Evolutionary conservation across 495 filamentous ascomycete species (phyloP).

Genomic region (Entonaema liquescens): DNA sequence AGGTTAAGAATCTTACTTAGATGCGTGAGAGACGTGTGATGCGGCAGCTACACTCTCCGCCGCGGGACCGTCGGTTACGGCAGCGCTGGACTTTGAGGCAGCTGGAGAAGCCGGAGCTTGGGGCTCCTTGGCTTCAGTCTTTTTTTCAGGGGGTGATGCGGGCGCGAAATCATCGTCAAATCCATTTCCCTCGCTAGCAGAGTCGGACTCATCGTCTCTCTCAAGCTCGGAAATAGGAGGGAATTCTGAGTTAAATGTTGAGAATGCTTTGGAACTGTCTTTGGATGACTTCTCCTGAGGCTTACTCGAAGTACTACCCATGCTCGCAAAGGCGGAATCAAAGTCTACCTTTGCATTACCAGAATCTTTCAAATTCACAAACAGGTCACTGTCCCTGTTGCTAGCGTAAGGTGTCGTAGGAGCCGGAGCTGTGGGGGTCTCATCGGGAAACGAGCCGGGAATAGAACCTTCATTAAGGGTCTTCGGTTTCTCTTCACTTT

Average conservation of each 20-base stretch:
- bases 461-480: constrained; percentile 48
- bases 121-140: constrained; percentile 43
- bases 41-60: constrained; percentile 32
- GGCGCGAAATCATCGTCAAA: constrained; percentile 94
- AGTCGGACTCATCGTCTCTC: constrained; percentile 80
- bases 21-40: constrained; percentile 40
- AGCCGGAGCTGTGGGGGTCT: constrained; percentile 56
- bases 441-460: constrained; percentile 68
- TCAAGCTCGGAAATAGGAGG: constrained; percentile 90
- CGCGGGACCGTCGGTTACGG: constrained; percentile 26
- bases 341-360: constrained; percentile 77
- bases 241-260: constrained; percentile 76
- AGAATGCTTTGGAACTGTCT: constrained; percentile 49
- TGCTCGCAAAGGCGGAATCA: constrained; percentile 75
- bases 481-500: constrained; percentile 39
- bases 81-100: constrained; percentile 38
- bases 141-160: constrained; percentile 65
- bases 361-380: constrained; percentile 60
- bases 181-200: constrained; percentile 76
- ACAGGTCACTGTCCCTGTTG: constrained; percentile 59
- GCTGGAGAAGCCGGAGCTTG: constrained; percentile 46
- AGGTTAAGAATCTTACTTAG: constrained; percentile 40
- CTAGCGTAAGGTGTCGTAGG: constrained; percentile 54
- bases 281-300: constrained; percentile 42
- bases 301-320: constrained; percentile 52